Percentiles rank a stretch among this genome's conserved stretches.
phyloP scores from a whole-genome alignment of 2,329 filamentous ascomycete genomes.

The Fusarium buharicum region DNA sequence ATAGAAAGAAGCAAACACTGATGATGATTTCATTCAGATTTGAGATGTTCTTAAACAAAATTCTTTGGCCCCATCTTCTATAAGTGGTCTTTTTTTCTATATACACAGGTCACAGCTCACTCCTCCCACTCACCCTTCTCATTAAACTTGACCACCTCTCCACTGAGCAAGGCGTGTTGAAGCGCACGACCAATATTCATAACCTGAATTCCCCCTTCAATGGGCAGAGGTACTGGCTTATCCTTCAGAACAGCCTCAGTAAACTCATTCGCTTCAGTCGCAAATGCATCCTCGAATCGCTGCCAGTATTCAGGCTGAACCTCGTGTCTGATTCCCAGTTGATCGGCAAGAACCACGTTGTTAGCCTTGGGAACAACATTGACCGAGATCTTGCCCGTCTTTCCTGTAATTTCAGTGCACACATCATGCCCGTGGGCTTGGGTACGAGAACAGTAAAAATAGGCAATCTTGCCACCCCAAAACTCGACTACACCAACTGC shows the following conservation, averaged over 20 bases:
- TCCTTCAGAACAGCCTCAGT: slow-evolving; percentile 62
- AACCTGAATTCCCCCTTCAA: slow-evolving; percentile 68
- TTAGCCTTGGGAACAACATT: slow-evolving; percentile 67
- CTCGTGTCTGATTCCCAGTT: slow-evolving; percentile 60
- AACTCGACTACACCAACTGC: slow-evolving; percentile 70
- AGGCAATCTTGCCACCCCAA: slow-evolving; percentile 70
- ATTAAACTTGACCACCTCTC: slow-evolving; percentile 69
- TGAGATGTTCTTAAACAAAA: no score
- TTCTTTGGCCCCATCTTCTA: no score
- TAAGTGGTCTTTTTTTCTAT: no score
- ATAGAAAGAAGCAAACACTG: no score
- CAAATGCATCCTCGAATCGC: slow-evolving; percentile 70
- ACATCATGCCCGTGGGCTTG: slow-evolving; percentile 74
- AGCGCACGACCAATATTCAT: slow-evolving; percentile 69
- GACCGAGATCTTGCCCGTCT: slow-evolving; percentile 69
- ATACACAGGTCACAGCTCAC: no score
- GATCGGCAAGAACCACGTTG: slow-evolving; percentile 64
- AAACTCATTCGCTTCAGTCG: slow-evolving; percentile 71
- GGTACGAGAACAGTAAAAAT: slow-evolving; percentile 72
- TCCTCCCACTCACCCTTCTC: slow-evolving; percentile 37
- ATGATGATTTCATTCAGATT: no score
- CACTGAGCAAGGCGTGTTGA: slow-evolving; percentile 65
- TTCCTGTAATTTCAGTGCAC: slow-evolving; percentile 72
- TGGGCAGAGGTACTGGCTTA: slow-evolving; percentile 55
- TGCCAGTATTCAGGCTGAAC: slow-evolving; percentile 71